Evolutionary conservation across 2,329 filamentous ascomycete genomes (phyloP), one percentile per base, ranked within the genome.

Genomic region (Cladosporium sp.): DNA sequence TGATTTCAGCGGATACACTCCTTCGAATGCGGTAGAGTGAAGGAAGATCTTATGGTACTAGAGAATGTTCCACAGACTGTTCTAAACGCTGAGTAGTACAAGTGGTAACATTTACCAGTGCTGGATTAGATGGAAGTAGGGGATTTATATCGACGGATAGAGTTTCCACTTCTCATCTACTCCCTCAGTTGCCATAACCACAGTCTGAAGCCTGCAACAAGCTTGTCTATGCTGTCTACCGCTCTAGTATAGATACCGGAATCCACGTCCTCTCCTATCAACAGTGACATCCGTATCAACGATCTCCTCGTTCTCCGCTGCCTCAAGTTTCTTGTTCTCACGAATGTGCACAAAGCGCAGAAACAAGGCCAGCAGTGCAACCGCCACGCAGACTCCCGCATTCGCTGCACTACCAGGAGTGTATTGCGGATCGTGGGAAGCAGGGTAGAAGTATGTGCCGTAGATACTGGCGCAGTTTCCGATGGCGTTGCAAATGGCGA

Each of bases 381-480:
- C 67, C 2, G 66, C 11, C 5, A 69, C 38, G 15, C 64, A 65
- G 20, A 72, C 63, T 1, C 41, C 62, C 3, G 69, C 66, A 4
- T 64, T 69, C 3, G 67, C 67, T 43, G 54, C 62, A 0, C 67
- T 67, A 1, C 65, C 68, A 7, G 68, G 60, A 5, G 69, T 57
- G 50, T 71, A 72, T 19, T 62, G 61, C 1, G 69, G 70, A 1
- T 61, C 66, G 2, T 64, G 64, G 2, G 60, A 53, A 2, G 43
- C 42, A 12, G 43, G 43, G 38, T 46, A 46, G 18, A 49, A 40
- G 43, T 63, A 67, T 7, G 54, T 50, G 8, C 55, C 67, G 30
- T 68, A 69, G 5, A 67, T 67, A 3, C 59, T 63, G 2, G 66
- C 67, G 1, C 59, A 57, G 45, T 68, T 67, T n/a, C 60, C 62